Evolutionary conservation across 1,284 basidiomycete species (phyloP).

Genomic region (Caloboletus firmus): DNA sequence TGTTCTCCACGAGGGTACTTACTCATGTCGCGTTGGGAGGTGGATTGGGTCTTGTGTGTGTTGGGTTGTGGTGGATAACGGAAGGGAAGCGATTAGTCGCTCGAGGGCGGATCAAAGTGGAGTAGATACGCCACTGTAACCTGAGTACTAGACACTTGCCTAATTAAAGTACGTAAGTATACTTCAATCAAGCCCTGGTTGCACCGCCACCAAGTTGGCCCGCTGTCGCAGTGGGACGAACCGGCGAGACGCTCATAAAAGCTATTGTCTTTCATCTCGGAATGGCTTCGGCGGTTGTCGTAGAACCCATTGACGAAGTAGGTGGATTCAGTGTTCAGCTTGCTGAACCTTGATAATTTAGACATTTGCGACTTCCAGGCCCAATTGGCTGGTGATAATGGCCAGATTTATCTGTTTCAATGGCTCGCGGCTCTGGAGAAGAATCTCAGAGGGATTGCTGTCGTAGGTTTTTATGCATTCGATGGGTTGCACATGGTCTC

Average conservation of each 20-base stretch:
- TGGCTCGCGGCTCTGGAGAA: slow-evolving; percentile 75
- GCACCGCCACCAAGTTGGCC: slow-evolving; percentile 25
- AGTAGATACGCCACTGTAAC: slow-evolving; percentile 16
- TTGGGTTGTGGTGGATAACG: slow-evolving; percentile 49
- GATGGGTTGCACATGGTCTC: background rate
- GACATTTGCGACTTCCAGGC: slow-evolving; percentile 43
- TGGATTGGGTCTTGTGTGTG: slow-evolving; percentile 40
- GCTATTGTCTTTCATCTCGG: slow-evolving; percentile 1
- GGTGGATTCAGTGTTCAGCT: slow-evolving; percentile 9
- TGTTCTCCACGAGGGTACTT: slow-evolving; percentile 37
- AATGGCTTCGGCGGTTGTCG: slow-evolving; percentile 28
- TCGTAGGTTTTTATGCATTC: slow-evolving; percentile 42
- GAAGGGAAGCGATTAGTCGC: slow-evolving; percentile 27
- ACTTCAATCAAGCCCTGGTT: background rate
- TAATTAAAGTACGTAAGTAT: too few relatives aligned
- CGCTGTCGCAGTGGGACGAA: background rate
- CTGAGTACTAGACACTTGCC: background rate
- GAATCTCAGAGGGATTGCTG: slow-evolving; percentile 47
- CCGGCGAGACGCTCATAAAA: background rate
- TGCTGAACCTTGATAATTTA: slow-evolving; percentile 10
- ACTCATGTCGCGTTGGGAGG: slow-evolving; percentile 45
- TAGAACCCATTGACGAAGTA: slow-evolving; percentile 36
- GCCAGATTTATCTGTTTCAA: slow-evolving; percentile 78
- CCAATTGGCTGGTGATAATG: slow-evolving; percentile 72
- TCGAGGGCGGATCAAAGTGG: slow-evolving; percentile 20